Conservation (phyloP, 352 stramenopile genomes). For the Elongisporangium prolatum region DNA sequence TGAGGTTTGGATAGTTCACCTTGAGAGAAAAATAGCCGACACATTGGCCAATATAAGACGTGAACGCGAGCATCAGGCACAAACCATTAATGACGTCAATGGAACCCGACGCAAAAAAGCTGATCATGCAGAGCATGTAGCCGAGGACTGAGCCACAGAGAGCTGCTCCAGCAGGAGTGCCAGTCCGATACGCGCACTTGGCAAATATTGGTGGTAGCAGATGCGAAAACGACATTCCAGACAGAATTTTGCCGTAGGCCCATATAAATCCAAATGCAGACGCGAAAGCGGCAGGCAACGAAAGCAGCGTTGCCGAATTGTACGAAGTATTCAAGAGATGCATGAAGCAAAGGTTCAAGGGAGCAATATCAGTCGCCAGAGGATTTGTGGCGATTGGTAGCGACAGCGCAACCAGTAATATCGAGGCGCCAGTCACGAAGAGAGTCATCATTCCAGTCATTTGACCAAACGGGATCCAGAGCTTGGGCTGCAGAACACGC, state of each 20-base stretch:
- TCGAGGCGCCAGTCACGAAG: slow-evolving; percentile 25
- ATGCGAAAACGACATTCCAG: no score
- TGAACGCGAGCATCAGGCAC: slow-evolving; percentile 25
- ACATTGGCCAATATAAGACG: slow-evolving; percentile 36
- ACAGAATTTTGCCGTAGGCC: no score
- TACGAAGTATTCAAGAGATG: no score
- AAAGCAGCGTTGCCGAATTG: no score
- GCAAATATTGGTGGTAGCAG: slow-evolving; percentile 27
- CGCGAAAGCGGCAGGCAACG: no score
- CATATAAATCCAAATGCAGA: no score
- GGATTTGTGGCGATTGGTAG: slow-evolving; percentile 36
- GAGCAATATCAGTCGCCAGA: slow-evolving; percentile 33
- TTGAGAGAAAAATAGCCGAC: slow-evolving; percentile 38
- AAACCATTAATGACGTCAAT: slow-evolving; percentile 27
- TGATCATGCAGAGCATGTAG: slow-evolving; percentile 27
- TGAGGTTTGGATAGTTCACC: slow-evolving; percentile 34
- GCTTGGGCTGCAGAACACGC: slow-evolving; percentile 32
- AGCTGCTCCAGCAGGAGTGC: slow-evolving; percentile 17
- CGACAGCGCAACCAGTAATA: slow-evolving; percentile 29
- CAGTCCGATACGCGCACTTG: slow-evolving; percentile 7
- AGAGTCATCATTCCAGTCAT: slow-evolving; percentile 34
- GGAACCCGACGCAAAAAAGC: slow-evolving; percentile 15
- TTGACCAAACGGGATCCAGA: slow-evolving; percentile 33
- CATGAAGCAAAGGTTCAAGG: no score
- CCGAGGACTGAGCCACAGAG: slow-evolving; percentile 17